Evolutionary conservation across 768 basidiomycete genomes (phyloP), one percentile per base, ranked within the genome.

Genomic region (Hygrocybe punicea): DNA sequence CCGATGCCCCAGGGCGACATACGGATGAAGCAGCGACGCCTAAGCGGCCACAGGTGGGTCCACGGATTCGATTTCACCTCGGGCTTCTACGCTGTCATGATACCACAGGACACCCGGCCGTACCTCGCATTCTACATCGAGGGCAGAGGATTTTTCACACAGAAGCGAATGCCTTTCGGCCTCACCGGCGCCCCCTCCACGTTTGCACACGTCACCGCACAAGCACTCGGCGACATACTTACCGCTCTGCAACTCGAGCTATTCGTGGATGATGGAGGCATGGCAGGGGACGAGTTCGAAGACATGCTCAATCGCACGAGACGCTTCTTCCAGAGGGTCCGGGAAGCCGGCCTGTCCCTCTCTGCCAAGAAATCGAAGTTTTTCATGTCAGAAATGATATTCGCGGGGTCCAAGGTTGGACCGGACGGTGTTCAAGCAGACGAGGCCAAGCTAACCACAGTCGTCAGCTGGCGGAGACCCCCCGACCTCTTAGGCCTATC

Each of bases 261-360:
- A 4, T 77, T 76, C 14, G 72, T 79, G 0, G 75, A 80, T 42
- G 72, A 80, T 53, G 69, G 74, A 0, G 72, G 67, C 0, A 44
- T 67, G 6, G 67, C 70, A 17, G 70, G 59, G 0, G 67, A 78
- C 60, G 8, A 29, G 4, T 29, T 29, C 29, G 29, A 29, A 4
- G 8, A 29, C 8, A 29, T 75, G 35, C n/a, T 1, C 3, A 63
- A 69, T 0, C 52, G 78, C 6, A n/a, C 58, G 1, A 23, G 29
- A 0, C 8, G 29, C 29, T 50, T 76, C 6, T 63, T 80, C 10
- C 36, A 44, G 0, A 47, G 72, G 4, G 61, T 71, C 8, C 56
- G 73, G 2, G 63, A 67, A 14, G 50, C 57, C 14, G 52, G 60
- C 1, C 54, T 79, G 14, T 78, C 74, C 0, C 59, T 80, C 2